Evolutionary conservation across 2,329 filamentous ascomycete species (phyloP).

Genomic region (Raffaelea ambrosiae): DNA sequence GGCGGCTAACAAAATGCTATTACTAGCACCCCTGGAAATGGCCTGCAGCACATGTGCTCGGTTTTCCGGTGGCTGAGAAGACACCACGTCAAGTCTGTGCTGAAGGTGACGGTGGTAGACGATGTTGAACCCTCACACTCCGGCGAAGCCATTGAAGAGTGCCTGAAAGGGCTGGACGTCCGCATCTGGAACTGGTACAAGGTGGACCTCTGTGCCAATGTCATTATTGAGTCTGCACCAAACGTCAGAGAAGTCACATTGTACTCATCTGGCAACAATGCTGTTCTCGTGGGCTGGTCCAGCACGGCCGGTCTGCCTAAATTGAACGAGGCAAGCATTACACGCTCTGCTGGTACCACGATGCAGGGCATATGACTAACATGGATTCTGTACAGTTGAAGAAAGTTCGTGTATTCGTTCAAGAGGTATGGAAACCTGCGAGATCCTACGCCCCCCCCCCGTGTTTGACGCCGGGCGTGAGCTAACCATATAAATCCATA

Average conservation of each 20-base stretch:
- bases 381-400: neutral
- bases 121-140: slow-evolving; percentile 4
- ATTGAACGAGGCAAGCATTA: neutral
- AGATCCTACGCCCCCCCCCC: neutral
- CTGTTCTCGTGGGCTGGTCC: slow-evolving; percentile 6
- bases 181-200: slow-evolving; percentile 8
- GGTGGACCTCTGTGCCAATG: slow-evolving; percentile 7
- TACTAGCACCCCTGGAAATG: neutral
- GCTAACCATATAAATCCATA: neutral
- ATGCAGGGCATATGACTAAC: neutral
- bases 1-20: neutral
- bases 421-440: neutral
- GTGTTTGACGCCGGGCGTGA: too few relatives aligned
- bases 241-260: slow-evolving; percentile 5
- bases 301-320: slow-evolving; percentile 2
- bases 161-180: slow-evolving; percentile 2
- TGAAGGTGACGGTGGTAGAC: slow-evolving; percentile 7
- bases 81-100: slow-evolving; percentile 3
- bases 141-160: slow-evolving; percentile 7
- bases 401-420: slow-evolving; percentile 2
- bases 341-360: neutral
- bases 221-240: slow-evolving; percentile 1
- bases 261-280: slow-evolving; percentile 8
- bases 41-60: slow-evolving; percentile 4
- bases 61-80: slow-evolving; percentile 7